phyloP scores from a whole-genome alignment of 2,329 filamentous ascomycete genomes.

The Fusarium sp. region DNA sequence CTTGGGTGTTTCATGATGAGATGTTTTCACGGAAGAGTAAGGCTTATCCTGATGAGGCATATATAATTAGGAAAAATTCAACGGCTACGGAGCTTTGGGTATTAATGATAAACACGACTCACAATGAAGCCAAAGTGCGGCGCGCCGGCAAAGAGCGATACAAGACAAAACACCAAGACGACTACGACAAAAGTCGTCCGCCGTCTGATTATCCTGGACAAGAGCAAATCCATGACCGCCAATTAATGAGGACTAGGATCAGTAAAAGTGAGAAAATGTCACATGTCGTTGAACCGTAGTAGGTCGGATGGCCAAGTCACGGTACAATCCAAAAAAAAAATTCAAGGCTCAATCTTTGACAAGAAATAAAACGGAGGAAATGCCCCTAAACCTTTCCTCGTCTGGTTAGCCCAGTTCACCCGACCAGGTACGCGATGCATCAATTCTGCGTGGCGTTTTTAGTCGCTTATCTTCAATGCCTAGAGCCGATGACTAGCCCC shows the following conservation, averaged over 20 bases:
- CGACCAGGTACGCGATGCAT: background rate
- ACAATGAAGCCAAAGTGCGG: background rate
- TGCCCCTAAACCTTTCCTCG: background rate
- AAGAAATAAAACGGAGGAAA: no score
- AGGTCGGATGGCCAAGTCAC: no score
- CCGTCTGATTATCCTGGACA: background rate
- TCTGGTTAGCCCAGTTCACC: background rate
- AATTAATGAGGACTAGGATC: no score
- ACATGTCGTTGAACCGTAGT: no score
- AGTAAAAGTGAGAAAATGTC: no score
- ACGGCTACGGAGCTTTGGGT: no score
- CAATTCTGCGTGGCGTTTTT: no score
- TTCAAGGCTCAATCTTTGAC: no score
- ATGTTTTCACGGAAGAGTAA: background rate
- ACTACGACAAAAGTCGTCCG: background rate
- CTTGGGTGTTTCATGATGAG: background rate
- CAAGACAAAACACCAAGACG: background rate
- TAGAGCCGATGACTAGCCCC: no score
- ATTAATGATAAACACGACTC: background rate
- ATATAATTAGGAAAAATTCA: no score
- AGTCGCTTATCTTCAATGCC: no score
- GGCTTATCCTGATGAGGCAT: background rate
- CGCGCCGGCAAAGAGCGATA: background rate
- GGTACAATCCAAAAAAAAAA: no score
- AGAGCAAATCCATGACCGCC: background rate